phyloP scores from a whole-genome alignment of 352 stramenopile species.

The Phytophthora ramorum region DNA sequence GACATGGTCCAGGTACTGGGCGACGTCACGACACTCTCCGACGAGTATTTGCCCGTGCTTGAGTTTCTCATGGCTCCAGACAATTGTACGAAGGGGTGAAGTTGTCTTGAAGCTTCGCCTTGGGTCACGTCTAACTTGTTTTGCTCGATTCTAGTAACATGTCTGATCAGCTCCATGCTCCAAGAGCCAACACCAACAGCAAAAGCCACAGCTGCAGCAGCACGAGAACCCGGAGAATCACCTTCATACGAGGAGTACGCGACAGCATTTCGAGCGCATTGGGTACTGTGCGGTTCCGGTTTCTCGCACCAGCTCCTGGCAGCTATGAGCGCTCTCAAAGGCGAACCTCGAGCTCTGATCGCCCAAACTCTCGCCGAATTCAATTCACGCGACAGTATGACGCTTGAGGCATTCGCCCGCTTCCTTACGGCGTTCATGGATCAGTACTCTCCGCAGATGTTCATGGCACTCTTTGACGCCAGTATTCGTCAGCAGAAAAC shows the following conservation, averaged over 20 bases:
- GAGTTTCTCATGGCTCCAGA: slow-evolving; percentile 71
- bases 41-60: slow-evolving; percentile 66
- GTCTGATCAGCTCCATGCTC: slow-evolving; percentile 56
- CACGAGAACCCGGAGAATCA: slow-evolving; percentile 41
- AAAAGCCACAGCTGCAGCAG: slow-evolving; percentile 26
- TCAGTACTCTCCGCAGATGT: slow-evolving; percentile 61
- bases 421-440: slow-evolving; percentile 77
- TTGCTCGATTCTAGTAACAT: slow-evolving; percentile 40
- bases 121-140: neutral
- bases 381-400: slow-evolving; percentile 69
- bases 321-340: slow-evolving; percentile 58
- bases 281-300: slow-evolving; percentile 62
- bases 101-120: neutral
- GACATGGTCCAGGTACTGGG: slow-evolving; percentile 56
- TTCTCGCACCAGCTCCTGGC: slow-evolving; percentile 72
- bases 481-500: slow-evolving; percentile 33
- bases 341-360: slow-evolving; percentile 31
- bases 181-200: slow-evolving; percentile 44
- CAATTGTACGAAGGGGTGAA: slow-evolving; percentile 44
- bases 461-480: slow-evolving; percentile 59
- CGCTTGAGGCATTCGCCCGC: slow-evolving; percentile 60
- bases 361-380: slow-evolving; percentile 47
- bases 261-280: slow-evolving; percentile 65
- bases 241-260: slow-evolving; percentile 71
- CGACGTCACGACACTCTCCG: slow-evolving; percentile 55